A percentile compares a stretch with the other conserved stretches of the same genome.
phyloP scores from a whole-genome alignment of 768 basidiomycete genomes.

The Xerocomus potaroensis region DNA sequence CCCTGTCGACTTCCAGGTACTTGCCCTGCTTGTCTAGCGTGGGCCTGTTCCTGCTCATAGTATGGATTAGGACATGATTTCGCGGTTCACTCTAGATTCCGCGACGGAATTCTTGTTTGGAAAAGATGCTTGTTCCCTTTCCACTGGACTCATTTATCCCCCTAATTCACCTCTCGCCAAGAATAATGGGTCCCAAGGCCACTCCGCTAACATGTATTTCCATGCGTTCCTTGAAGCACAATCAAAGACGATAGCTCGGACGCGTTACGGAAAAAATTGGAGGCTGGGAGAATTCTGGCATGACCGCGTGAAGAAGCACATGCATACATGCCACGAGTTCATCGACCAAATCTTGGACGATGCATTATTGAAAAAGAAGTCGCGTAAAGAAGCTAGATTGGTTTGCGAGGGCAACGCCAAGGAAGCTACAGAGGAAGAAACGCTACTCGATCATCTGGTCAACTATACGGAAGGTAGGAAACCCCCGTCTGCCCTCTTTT shows the following conservation, averaged over 20 bases:
- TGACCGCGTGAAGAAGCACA: constrained; percentile 35
- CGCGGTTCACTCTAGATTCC: constrained; percentile 53
- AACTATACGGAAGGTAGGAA: constrained; percentile 49
- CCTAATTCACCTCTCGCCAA: constrained; percentile 18
- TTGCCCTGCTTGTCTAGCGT: background rate
- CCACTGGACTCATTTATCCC: constrained; percentile 36
- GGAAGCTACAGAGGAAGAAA: constrained; percentile 38
- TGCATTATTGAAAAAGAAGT: constrained; percentile 34
- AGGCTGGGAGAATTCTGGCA: constrained; percentile 33
- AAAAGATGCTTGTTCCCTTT: constrained; percentile 33
- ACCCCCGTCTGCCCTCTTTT: background rate
- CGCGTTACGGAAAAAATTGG: constrained; percentile 31
- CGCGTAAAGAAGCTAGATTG: background rate
- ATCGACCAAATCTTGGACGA: constrained; percentile 45
- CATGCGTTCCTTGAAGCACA: constrained; percentile 39
- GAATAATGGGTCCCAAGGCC: constrained; percentile 20
- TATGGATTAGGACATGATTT: constrained; percentile 43
- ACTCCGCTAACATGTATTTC: constrained; percentile 35
- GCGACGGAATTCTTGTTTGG: constrained; percentile 57
- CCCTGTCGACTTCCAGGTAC: constrained; percentile 39
- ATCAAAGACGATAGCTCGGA: constrained; percentile 35
- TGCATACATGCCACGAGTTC: constrained; percentile 40
- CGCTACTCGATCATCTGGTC: constrained; percentile 50
- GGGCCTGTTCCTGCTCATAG: constrained; percentile 45
- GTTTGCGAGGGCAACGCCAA: constrained; percentile 6